Conservation (phyloP, 2,329 filamentous ascomycete genomes). For the Apiospora saccharicola region DNA sequence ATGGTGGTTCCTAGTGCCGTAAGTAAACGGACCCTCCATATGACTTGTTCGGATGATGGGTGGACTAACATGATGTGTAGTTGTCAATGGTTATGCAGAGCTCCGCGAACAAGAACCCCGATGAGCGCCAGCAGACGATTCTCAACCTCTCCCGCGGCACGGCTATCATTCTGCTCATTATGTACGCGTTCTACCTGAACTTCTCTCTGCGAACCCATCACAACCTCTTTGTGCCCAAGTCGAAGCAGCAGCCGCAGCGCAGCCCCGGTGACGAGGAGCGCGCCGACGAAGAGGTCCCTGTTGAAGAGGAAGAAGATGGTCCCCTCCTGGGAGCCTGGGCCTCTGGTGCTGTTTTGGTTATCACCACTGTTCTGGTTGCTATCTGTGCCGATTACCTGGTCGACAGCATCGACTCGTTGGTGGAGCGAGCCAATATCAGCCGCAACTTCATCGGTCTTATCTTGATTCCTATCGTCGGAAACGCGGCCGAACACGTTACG, state of each 20-base stretch:
- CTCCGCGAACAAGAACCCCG: constrained; percentile 39
- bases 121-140: constrained; percentile 62
- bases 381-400: constrained; percentile 81
- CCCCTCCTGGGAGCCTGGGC: constrained; percentile 68
- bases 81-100: constrained; percentile 71
- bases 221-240: constrained; percentile 71
- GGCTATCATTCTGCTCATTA: constrained; percentile 74
- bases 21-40: constrained; percentile 35
- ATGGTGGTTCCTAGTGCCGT: constrained; percentile 80
- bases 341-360: constrained; percentile 70
- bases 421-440: constrained; percentile 74
- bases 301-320: constrained; percentile 51
- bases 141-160: constrained; percentile 78
- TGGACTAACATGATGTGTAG: constrained; percentile 40
- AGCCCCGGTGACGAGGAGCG: constrained; percentile 39
- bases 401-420: constrained; percentile 76
- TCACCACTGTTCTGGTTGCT: constrained; percentile 74
- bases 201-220: constrained; percentile 82
- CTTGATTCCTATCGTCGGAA: constrained; percentile 80
- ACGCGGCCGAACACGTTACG: constrained; percentile 83
- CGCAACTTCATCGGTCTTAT: constrained; percentile 84
- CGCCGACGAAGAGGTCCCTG: constrained; percentile 37
- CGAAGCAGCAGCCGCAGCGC: constrained; percentile 31
- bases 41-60: not conserved
- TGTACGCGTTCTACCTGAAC: constrained; percentile 79